Conservation (phyloP, 2,329 filamentous ascomycete species). For the Diaporthe helianthi region DNA sequence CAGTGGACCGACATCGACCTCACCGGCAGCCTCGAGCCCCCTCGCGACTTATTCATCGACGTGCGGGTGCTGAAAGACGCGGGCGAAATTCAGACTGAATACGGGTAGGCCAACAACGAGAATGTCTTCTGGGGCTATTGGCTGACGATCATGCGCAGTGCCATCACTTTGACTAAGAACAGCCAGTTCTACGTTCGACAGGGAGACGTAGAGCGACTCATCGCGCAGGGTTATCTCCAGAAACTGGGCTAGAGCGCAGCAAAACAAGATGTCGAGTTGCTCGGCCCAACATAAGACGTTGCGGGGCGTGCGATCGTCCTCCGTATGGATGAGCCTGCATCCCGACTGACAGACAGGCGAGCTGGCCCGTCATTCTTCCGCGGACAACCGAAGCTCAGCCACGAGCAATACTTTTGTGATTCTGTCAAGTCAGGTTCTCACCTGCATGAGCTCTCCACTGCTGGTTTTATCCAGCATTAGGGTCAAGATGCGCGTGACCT, state of each 20-base stretch:
- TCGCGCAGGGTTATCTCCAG: slow-evolving; percentile 93
- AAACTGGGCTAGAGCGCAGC: slow-evolving; percentile 72
- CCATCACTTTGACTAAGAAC: slow-evolving; percentile 96
- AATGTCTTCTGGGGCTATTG: background rate
- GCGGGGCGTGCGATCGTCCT: background rate
- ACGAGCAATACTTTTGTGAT: background rate
- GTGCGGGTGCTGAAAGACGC: slow-evolving; percentile 95
- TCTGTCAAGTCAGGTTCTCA: background rate
- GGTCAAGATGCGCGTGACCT: background rate
- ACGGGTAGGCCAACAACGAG: slow-evolving; percentile 70
- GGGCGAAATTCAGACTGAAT: slow-evolving; percentile 98
- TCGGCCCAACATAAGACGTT: background rate
- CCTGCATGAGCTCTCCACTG: background rate
- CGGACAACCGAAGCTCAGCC: background rate
- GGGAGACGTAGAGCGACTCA: slow-evolving; percentile 92
- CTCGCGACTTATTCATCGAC: slow-evolving; percentile 95
- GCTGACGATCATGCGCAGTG: slow-evolving; percentile 56
- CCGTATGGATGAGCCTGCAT: background rate
- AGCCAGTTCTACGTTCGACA: slow-evolving; percentile 97
- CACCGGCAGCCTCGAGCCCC: slow-evolving; percentile 91
- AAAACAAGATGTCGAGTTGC: background rate
- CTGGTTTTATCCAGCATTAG: slow-evolving; percentile 1
- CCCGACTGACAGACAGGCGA: background rate
- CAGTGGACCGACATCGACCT: slow-evolving; percentile 98
- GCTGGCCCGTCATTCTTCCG: background rate